Evolutionary conservation across 2,329 filamentous ascomycete species (phyloP).

Genomic region (Simplicillium sp.): DNA sequence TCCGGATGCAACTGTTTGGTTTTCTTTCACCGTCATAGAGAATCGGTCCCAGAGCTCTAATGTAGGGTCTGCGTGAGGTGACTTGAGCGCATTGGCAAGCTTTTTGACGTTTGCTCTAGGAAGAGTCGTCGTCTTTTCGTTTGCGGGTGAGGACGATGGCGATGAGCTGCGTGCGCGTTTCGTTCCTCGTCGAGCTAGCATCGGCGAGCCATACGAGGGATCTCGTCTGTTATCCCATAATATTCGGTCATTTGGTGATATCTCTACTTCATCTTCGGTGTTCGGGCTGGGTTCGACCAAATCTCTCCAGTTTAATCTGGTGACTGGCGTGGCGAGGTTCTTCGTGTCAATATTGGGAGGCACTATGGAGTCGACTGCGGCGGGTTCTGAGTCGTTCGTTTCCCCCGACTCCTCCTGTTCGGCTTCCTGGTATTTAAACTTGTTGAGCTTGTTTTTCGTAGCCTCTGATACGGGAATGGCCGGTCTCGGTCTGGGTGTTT

Average conservation of each 20-base stretch:
- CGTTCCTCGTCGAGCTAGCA: constrained; percentile 39
- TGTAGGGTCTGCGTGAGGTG: constrained; percentile 62
- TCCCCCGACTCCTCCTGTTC: constrained; percentile 8
- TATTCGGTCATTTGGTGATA: constrained; percentile 52
- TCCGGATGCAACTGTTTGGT: constrained; percentile 24
- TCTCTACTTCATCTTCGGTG: constrained; percentile 33
- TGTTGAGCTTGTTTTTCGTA: constrained; percentile 52
- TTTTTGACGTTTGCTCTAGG: constrained; percentile 45
- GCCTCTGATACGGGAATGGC: constrained; percentile 43
- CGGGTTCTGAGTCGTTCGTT: constrained; percentile 11
- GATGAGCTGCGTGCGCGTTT: constrained; percentile 71
- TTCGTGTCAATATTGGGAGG: background rate
- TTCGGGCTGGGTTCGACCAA: constrained; percentile 37
- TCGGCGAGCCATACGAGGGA: constrained; percentile 30
- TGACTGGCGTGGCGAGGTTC: constrained; percentile 33
- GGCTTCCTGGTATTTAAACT: constrained; percentile 34
- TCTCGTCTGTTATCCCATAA: constrained; percentile 48
- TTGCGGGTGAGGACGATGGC: constrained; percentile 56
- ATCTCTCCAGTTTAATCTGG: constrained; percentile 47
- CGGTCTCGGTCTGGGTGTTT: constrained; percentile 24
- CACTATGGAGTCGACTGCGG: constrained; percentile 1
- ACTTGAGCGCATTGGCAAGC: constrained; percentile 49
- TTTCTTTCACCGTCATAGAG: constrained; percentile 37
- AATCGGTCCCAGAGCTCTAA: constrained; percentile 72
- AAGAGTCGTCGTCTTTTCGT: constrained; percentile 31